Base-by-base conservation (phyloP, 805 yeast species). In the Candida railenensis region DNA sequence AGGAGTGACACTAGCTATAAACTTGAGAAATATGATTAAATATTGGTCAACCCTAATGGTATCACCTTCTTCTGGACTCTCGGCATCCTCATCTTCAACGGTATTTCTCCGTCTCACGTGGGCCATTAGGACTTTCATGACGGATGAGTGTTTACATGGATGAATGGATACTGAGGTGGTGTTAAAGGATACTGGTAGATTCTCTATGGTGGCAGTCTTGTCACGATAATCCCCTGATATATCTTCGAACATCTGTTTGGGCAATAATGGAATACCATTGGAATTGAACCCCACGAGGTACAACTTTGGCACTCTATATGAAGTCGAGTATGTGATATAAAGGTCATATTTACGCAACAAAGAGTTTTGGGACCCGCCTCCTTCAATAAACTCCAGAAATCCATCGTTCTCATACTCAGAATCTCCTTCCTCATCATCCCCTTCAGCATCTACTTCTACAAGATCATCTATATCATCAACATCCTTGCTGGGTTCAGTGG, bases 1-100 rank as follows among this genome's bases (percentile, higher is more conserved):
- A 0, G 99, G 99, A 1, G 96, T 91, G 7, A 94, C 98, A 69
- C 97, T 89, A 7, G 97, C 87, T 41, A 94, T 92, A 60, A 94
- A 94, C 67, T 94, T 94, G 58, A 94, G 75, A 63, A 94, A 94
- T 14, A 92, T 85, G 33, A 94, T 76, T 53, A 94, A 68, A 62
- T 94, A 94, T 61, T 91, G 97, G 63, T 94, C 98, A 1, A 86
- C 97, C 25, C 96, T 76, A 5, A 92, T 74, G 11, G 36, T 20
- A 3, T 67, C 70, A 7, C 47, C 54, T 32, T 69, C 73, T 25
- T 66, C 67, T 2, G 65, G 66, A 7, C 56, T 57, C 46, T 64
- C 66, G 4, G 53, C 55, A 18, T 56, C 63, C 22, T 48, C 51
- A 33, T 34, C 50, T 41, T 49, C 58, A 12, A 3, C 12, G 22